Base-by-base conservation (phyloP, 768 basidiomycete genomes). In the Termitomyces sp. region DNA sequence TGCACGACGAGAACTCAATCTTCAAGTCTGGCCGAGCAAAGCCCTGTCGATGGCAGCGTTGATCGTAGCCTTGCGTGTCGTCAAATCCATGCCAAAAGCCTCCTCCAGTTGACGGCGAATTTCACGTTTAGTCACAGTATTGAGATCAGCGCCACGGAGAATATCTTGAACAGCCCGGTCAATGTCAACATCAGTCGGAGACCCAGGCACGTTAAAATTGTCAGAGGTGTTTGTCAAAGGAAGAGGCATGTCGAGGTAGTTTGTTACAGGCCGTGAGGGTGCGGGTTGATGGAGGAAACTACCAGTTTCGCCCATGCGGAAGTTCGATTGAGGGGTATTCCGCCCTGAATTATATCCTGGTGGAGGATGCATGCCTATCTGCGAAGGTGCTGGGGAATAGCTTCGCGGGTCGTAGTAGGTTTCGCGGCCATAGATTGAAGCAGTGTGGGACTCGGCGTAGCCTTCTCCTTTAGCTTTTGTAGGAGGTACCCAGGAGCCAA, bases 401-500 rank as follows among this genome's bases (percentile, higher is more conserved):
- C 76, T 76, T 58, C 81, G 77, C 5, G 88, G 86, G 57, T 94
- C 91, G 66, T 95, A 95, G 63, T 80, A 82, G 0, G 92, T 94
- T 67, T 93, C 91, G 39, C 89, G 89, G 41, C 93, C 92, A 60
- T 94, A 94, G 27, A 93, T 66, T 0, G 91, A 94, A 2, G 83
- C 86, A 7, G 90, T 85, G 15, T 79, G 84, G 3, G 89, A 90
- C 64, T 91, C 87, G 3, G 86, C 77, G 52, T 91, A 91, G 2
- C 84, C 89, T 25, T 88, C 85, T 63, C 83, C 86, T 59, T 80
- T 84, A 59, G 79, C 67, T 64, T 88, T 88, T 38, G 74, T 73
- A 0, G 89, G 91, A 32, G 93, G 92, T 10, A 88, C 86, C 90
- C 92, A 96, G 0, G 91, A 94, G 7, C 92, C 92, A 48, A 94